Percentiles rank a stretch among this genome's conserved stretches.
Conservation (phyloP, 106 monocot species). For the Iris macrosiphon region DNA sequence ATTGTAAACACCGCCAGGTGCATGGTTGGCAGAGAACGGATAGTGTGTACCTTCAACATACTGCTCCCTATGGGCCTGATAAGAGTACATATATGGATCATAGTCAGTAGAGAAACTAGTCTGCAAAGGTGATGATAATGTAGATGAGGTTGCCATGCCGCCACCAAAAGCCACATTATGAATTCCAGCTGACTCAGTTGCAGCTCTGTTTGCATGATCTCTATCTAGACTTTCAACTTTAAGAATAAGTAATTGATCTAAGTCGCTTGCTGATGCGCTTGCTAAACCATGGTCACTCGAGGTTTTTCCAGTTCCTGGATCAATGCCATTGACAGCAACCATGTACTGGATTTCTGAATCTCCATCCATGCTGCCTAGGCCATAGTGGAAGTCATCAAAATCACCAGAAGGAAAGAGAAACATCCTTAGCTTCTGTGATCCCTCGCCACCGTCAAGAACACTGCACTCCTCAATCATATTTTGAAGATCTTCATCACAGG, state of each 20-base stretch:
- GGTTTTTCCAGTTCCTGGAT: constrained; percentile 28
- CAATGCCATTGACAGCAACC: constrained; percentile 92
- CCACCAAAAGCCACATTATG: not conserved
- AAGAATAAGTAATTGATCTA: constrained; percentile 63
- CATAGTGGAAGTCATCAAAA: constrained; percentile 41
- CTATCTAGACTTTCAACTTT: constrained; percentile 33
- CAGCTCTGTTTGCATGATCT: constrained; percentile 13
- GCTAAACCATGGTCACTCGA: constrained; percentile 43
- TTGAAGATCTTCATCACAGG: constrained; percentile 84
- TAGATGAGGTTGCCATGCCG: constrained; percentile 12
- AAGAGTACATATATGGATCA: constrained; percentile 19
- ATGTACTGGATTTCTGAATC: constrained; percentile 73
- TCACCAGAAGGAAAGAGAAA: constrained; percentile 62
- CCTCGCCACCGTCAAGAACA: constrained; percentile 44
- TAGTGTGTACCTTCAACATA: constrained; percentile 34
- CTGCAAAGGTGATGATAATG: constrained; percentile 9
- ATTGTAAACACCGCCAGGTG: constrained; percentile 25
- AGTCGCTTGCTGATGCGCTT: constrained; percentile 39
- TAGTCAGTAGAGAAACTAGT: constrained; percentile 27
- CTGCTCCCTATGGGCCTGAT: constrained; percentile 16
- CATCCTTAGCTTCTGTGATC: constrained; percentile 74
- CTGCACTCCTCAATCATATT: constrained; percentile 96
- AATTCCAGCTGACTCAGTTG: constrained; percentile 12
- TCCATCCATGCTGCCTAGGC: constrained; percentile 46
- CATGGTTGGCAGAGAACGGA: constrained; percentile 7